Evolutionary conservation across 2,329 filamentous ascomycete species (phyloP), one percentile per base, ranked within the genome.

Genomic region (Monilinia fructicola): DNA sequence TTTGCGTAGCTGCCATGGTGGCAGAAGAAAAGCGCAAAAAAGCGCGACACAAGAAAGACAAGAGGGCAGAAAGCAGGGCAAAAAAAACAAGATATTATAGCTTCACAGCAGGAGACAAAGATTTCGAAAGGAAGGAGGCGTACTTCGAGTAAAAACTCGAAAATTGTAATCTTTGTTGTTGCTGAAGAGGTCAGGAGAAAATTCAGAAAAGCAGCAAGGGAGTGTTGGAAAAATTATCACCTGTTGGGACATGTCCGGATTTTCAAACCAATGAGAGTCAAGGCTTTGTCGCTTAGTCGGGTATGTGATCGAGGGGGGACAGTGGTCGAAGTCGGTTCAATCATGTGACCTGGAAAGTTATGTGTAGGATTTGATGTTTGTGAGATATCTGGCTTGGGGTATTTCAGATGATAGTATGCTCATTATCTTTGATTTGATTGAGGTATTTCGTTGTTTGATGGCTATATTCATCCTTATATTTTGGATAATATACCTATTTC

Each of bases 71-170:
- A 58, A 21, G 26, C 40, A 26, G 40, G 31, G 23, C 16, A 28
- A 16, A 44, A 58, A 21, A 4, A 46, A 9, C 4, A 21, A 28
- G 42, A 40, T 5, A 31, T 11, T 18, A 18, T 6, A 28, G 14
- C 18, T 53, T 14, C 50, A 53, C 50, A 16, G 55, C 23, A n/a
- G n/a, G 38, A 58, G 28, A 3, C 40, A 58, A 58, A n/a, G 40
- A 46, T 46, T 46, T 14, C 18, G 55, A 31, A 4, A 21, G 23
- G 21, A 28, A 16, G 21, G 18, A 11, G 23, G 7, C 16, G 40
- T 26, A 28, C 31, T 58, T 28, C 54, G 54, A 58, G 23, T 58
- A 28, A 44, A 44, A 21, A 44, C 40, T 58, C 54, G 54, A 58
- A 44, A 9, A 44, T 44, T 40, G 16, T 7, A 21, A 58, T 58